Evolutionary conservation across 139 green algal genomes (phyloP), one percentile per base, ranked within the genome.

Genomic region (Diplosphaera chodatii): DNA sequence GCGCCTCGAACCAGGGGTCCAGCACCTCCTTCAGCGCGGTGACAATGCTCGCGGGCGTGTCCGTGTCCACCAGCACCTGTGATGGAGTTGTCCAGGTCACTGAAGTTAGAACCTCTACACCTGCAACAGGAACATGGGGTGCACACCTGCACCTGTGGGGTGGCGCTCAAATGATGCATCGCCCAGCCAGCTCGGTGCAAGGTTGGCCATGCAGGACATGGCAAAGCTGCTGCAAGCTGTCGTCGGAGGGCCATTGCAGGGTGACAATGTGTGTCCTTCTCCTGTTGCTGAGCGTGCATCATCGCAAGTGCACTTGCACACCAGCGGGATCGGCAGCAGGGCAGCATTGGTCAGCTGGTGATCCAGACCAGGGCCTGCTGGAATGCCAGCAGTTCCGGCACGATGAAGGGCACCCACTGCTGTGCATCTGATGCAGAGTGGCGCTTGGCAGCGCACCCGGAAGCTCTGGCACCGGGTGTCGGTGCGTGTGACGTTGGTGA

Each of bases 41-140:
- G 40, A 82, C 16, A 30, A 80, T 67, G 3, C 30, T 28, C 22
- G 30, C 62, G 1, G 80, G 76, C 13, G 79, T 85, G 40, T 63
- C 34, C 23, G 82, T 25, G 70, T 90, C 85, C 27, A 90, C 83
- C 69, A 83, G 64, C 63, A 90, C 64, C 63, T 75, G 40, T 25
- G 55, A 1, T 2, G 63, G 48, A n/a, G 20, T n/a, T 66, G 29
- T n/a, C n/a, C n/a, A n/a, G n/a, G n/a, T n/a, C n/a, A n/a, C n/a
- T n/a, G n/a, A n/a, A n/a, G n/a, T n/a, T n/a, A n/a, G n/a, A n/a
- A n/a, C n/a, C n/a, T n/a, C n/a, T n/a, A n/a, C n/a, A n/a, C n/a
- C n/a, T n/a, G n/a, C n/a, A n/a, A n/a, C n/a, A n/a, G n/a, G n/a
- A n/a, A n/a, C n/a, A n/a, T n/a, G n/a, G n/a, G n/a, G n/a, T n/a